Percentiles rank a stretch among this genome's conserved stretches.
Evolutionary conservation across 805 yeast genomes (phyloP).

Genomic region (Blastobotrys mokoenaii): DNA sequence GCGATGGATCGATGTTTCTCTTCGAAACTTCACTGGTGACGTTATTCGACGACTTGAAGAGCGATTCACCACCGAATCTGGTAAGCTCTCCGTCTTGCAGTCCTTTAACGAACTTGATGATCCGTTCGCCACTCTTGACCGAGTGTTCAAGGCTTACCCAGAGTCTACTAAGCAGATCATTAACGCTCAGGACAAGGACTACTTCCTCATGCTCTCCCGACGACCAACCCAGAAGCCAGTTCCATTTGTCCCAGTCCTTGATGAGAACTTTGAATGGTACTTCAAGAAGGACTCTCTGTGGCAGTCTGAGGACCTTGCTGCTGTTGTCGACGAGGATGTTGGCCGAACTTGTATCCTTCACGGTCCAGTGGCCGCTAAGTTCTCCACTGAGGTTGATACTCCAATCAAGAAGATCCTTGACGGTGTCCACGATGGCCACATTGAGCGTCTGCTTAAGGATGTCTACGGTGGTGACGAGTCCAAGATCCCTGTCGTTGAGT

Average conservation of each 20-base stretch:
- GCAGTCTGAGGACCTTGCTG: constrained; percentile 96
- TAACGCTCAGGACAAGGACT: constrained; percentile 93
- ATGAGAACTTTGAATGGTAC: constrained; percentile 88
- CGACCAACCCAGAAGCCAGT: constrained; percentile 92
- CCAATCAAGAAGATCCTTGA: constrained; percentile 90
- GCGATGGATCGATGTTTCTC: constrained; percentile 82
- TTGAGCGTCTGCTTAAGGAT: constrained; percentile 56
- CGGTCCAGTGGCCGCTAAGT: constrained; percentile 98
- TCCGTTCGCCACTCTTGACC: constrained; percentile 54
- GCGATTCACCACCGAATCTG: constrained; percentile 59
- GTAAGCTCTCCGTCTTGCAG: constrained; percentile 58
- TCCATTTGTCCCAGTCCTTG: constrained; percentile 93
- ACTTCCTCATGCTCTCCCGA: constrained; percentile 73
- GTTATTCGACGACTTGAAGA: constrained; percentile 93
- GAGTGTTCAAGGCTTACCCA: constrained; percentile 61
- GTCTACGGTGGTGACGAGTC: constrained; percentile 63
- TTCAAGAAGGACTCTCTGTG: constrained; percentile 98
- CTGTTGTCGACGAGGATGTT: constrained; percentile 93
- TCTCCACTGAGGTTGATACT: constrained; percentile 76
- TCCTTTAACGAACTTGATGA: constrained; percentile 56
- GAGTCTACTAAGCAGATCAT: constrained; percentile 72
- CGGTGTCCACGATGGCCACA: constrained; percentile 83
- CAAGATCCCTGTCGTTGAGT: constrained; percentile 79
- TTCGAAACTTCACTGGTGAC: constrained; percentile 80
- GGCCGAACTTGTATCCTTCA: constrained; percentile 98